Conservation (phyloP, 2,329 filamentous ascomycete species). For the Lasiodiplodia hormozganensis region DNA sequence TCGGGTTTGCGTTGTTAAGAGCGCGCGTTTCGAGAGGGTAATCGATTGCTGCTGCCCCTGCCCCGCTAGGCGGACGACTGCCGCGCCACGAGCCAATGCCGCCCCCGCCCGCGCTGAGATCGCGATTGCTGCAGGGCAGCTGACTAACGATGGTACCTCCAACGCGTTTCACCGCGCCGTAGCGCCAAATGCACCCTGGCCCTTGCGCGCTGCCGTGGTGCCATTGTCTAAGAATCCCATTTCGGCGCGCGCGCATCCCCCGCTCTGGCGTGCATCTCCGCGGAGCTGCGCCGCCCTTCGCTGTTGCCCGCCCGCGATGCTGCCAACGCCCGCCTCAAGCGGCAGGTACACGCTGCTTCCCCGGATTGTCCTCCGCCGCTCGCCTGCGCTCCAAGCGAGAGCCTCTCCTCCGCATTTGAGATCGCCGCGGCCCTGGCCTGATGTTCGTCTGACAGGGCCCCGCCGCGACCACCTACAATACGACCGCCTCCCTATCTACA, state of each 20-base stretch:
- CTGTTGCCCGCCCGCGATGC: slow-evolving; percentile 1
- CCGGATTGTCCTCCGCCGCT: slow-evolving; percentile 2
- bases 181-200: not conserved
- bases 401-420: slow-evolving; percentile 13
- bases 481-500: slow-evolving; percentile 13
- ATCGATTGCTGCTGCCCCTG: slow-evolving; percentile 18
- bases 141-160: slow-evolving; percentile 9
- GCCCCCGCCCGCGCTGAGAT: slow-evolving; percentile 9
- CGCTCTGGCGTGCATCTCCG: slow-evolving; percentile 20
- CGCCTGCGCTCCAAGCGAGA: slow-evolving; percentile 8
- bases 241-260: slow-evolving; percentile 14
- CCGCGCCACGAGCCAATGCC: slow-evolving; percentile 5
- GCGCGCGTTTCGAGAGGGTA: slow-evolving; percentile 17
- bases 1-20: not conserved
- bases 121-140: slow-evolving; percentile 21
- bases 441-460: not conserved
- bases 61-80: not conserved
- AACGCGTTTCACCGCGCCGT: slow-evolving; percentile 10
- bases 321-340: not conserved
- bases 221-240: slow-evolving; percentile 6
- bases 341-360: slow-evolving; percentile 24
- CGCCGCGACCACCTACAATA: not conserved
- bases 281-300: not conserved
- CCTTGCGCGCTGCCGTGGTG: not conserved
- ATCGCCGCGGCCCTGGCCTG: not conserved